A percentile compares a stretch with the other conserved stretches of the same genome.
phyloP scores from a whole-genome alignment of 2,329 filamentous ascomycete species.

The Neonectria faginata region DNA sequence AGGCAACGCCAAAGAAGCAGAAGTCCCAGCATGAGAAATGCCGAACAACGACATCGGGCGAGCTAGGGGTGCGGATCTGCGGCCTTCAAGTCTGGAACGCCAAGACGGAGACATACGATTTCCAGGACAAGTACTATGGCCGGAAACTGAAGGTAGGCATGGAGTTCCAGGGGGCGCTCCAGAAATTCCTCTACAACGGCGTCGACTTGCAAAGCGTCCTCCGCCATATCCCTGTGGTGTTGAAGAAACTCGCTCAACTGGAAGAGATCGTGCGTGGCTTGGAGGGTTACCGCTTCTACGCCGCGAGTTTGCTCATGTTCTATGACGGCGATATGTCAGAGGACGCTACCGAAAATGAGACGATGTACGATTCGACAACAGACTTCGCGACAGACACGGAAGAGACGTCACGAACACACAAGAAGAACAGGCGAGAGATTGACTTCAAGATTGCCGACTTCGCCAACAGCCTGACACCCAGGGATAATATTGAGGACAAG shows the following conservation, averaged over 20 bases:
- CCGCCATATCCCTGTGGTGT: constrained; percentile 86
- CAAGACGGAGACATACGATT: constrained; percentile 85
- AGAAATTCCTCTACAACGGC: constrained; percentile 91
- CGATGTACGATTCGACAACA: constrained; percentile 67
- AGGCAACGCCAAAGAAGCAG: constrained; percentile 91
- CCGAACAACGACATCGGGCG: constrained; percentile 87
- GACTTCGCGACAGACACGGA: constrained; percentile 70
- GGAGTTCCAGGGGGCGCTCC: constrained; percentile 90
- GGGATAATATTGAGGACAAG: constrained; percentile 73
- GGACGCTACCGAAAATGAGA: constrained; percentile 61
- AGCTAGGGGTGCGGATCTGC: constrained; percentile 92
- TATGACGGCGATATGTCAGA: constrained; percentile 85
- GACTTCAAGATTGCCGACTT: constrained; percentile 99
- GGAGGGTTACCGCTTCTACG: constrained; percentile 92
- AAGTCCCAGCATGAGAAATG: constrained; percentile 94
- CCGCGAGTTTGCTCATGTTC: constrained; percentile 92
- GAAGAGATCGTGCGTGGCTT: constrained; percentile 85
- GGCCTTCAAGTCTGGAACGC: constrained; percentile 97
- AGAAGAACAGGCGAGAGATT: constrained; percentile 71
- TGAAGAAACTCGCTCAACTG: constrained; percentile 84
- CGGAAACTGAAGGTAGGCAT: constrained; percentile 86
- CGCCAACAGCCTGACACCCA: constrained; percentile 94
- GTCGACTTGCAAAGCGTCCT: constrained; percentile 82
- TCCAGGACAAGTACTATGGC: constrained; percentile 98
- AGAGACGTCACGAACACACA: constrained; percentile 60